A percentile compares a stretch with the other conserved stretches of the same genome.
Conservation (phyloP, 805 yeast genomes). For the Lipomyces japonicus region DNA sequence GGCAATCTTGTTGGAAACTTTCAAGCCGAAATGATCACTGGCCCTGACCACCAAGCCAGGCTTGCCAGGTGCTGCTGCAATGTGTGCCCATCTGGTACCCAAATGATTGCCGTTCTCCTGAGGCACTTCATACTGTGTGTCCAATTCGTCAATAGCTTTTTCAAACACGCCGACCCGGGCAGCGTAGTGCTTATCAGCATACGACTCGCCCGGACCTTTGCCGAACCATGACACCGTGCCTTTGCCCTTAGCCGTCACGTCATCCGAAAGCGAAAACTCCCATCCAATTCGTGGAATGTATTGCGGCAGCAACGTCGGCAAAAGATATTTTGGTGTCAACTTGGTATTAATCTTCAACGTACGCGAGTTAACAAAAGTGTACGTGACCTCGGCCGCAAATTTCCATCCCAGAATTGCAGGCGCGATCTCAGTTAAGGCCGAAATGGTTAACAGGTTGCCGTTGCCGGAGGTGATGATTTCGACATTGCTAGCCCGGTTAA, state of each 20-base stretch:
- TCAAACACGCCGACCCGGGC: conserved; percentile 33
- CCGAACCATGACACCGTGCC: conserved; percentile 37
- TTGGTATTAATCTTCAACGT: conserved; percentile 1
- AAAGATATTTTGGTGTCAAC: conserved; percentile 12
- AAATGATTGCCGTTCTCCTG: conserved; percentile 41
- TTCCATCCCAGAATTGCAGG: conserved; percentile 37
- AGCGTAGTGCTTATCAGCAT: conserved; percentile 37
- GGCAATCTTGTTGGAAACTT: conserved; percentile 15
- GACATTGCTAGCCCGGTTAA: not conserved
- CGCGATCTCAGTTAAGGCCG: conserved; percentile 28
- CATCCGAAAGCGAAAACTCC: conserved; percentile 34
- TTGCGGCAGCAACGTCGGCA: conserved; percentile 29
- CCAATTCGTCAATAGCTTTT: conserved; percentile 27
- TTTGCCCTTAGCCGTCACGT: conserved; percentile 13
- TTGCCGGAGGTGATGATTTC: not conserved
- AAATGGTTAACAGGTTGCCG: conserved; percentile 3
- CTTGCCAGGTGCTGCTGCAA: conserved; percentile 9
- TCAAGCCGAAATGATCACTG: conserved; percentile 18
- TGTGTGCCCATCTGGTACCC: conserved; percentile 36
- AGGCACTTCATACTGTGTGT: conserved; percentile 37
- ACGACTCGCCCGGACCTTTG: conserved; percentile 40
- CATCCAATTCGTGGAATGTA: conserved; percentile 40
- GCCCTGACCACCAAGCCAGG: conserved; percentile 8
- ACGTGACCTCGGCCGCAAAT: conserved; percentile 19
- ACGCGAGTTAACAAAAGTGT: conserved; percentile 10